Base-by-base conservation (phyloP, 2,329 filamentous ascomycete genomes). In the Botrytis porri region DNA sequence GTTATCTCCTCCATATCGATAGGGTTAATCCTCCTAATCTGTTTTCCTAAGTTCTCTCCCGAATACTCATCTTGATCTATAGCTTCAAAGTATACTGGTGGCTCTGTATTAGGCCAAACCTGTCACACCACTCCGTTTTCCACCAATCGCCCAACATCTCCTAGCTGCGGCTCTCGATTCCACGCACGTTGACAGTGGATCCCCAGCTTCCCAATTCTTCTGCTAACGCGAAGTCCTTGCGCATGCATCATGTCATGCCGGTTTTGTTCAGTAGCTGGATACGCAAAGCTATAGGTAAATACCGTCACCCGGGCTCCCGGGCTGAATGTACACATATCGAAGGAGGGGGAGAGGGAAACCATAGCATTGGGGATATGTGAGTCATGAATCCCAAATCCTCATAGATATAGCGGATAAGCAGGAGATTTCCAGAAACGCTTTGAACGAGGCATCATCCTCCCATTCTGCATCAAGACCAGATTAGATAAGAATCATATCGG, bases 231-330 rank as follows among this genome's bases (percentile, higher is more conserved):
- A 14, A 54, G 25, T n/a, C 51, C 51, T 29, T 54, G 51, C 51
- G n/a, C 14, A 29, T 54, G 0, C 25, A 0, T 29, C 0, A 54
- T 0, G 3, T 54, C 25, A 0, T 18, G 5, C 0, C 51, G 51
- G 8, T 29, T 54, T 54, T 54, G 5, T 16, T 54, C 51, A n/a
- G 5, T 54, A 29, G 51, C 51, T 29, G 51, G n/a, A 54, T 16
- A 16, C 14, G 0, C 1, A 8, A 54, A 29, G 14, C 25, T 29
- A 16, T 14, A 1, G 1, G 0, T n/a, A 0, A 54, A 29, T 29
- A 29, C 51, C 51, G 51, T 18, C 0, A 54, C 51, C 25, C 51
- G 4, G 5, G 0, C 25, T 0, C 51, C 51, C 2, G 51, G 12
- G 51, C 51, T n/a, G 1, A 54, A 54, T 29, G 6, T 29, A n/a